These are phyloP conservation scores for Scedosporium apiospermum DNA, from an alignment of 2,329 filamentous ascomycete genomes.

Conservation along the genomic window DNA sequence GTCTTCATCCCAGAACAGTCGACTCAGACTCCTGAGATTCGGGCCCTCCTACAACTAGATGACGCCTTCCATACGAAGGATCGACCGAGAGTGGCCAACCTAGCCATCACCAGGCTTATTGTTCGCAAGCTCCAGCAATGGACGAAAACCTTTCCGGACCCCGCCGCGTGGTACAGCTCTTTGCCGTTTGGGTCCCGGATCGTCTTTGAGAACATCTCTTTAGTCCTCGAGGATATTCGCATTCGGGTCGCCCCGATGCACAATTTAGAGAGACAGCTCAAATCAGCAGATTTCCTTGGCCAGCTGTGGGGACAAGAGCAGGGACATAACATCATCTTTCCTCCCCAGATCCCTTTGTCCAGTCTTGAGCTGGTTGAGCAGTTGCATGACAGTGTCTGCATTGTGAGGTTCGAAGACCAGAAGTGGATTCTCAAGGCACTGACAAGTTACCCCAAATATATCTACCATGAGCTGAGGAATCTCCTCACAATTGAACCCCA, in stretches of 20 bases:
- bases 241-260: slow-evolving; percentile 40
- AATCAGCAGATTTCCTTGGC: slow-evolving; percentile 31
- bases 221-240: slow-evolving; percentile 33
- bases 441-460: slow-evolving; percentile 46
- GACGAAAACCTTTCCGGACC: slow-evolving; percentile 25
- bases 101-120: slow-evolving; percentile 45
- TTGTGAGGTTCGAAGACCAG: slow-evolving; percentile 33
- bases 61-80: slow-evolving; percentile 48
- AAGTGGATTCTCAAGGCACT: slow-evolving; percentile 49
- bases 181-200: slow-evolving; percentile 50
- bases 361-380: slow-evolving; percentile 41
- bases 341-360: slow-evolving; percentile 37
- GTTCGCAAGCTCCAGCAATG: slow-evolving; percentile 44
- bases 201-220: slow-evolving; percentile 40
- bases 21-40: slow-evolving; percentile 28
- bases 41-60: slow-evolving; percentile 37
- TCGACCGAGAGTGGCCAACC: slow-evolving; percentile 31
- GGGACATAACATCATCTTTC: slow-evolving; percentile 29
- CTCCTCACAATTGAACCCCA: slow-evolving; percentile 44
- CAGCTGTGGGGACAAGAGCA: slow-evolving; percentile 36
- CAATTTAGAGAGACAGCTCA: slow-evolving; percentile 42
- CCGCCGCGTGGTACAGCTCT: slow-evolving; percentile 26
- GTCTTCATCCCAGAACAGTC: slow-evolving; percentile 45
- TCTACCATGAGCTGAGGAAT: slow-evolving; percentile 51
- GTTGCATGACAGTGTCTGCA: slow-evolving; percentile 49